Evolutionary conservation across 495 filamentous ascomycete species (phyloP).

Genomic region (Lindgomyces ingoldianus): DNA sequence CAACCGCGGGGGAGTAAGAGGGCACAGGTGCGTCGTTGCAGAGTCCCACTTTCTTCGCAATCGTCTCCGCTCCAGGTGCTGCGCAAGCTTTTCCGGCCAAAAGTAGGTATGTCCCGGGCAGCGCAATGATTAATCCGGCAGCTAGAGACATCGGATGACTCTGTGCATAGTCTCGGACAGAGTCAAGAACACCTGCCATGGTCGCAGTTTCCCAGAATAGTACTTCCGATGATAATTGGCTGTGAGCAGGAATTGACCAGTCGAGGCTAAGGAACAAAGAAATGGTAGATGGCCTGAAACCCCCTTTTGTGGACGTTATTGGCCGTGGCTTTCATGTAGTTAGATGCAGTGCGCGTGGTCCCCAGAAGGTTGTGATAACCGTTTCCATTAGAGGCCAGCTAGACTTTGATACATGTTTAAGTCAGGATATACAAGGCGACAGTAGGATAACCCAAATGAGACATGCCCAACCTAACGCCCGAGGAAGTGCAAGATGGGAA

Average conservation of each 20-base stretch:
- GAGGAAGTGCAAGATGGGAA: slow-evolving; percentile 9
- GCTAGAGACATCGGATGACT: slow-evolving; percentile 22
- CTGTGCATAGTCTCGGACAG: slow-evolving; percentile 24
- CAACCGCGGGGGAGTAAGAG: neutral
- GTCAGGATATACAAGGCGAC: neutral
- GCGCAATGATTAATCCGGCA: slow-evolving; percentile 14
- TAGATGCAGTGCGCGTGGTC: neutral
- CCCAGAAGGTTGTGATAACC: slow-evolving; percentile 2
- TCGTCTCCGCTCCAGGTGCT: neutral
- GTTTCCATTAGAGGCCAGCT: slow-evolving; percentile 25
- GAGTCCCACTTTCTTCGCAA: neutral
- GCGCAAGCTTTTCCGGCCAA: slow-evolving; percentile 20
- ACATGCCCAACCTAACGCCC: slow-evolving; percentile 1
- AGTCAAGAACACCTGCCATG: slow-evolving; percentile 15
- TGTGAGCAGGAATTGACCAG: neutral
- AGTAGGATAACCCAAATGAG: neutral
- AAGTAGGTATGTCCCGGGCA: slow-evolving; percentile 24
- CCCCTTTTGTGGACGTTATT: too few species aligned
- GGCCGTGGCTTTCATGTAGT: neutral
- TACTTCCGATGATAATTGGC: neutral
- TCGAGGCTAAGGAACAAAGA: neutral
- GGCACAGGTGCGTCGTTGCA: slow-evolving; percentile 4
- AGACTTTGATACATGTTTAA: slow-evolving; percentile 3
- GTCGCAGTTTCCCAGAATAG: too few species aligned
- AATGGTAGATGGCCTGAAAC: too few species aligned